Evolutionary conservation across 345 rosid genomes (phyloP), one percentile per base, ranked within the genome.

Genomic region (Tarenaya hassleriana): DNA sequence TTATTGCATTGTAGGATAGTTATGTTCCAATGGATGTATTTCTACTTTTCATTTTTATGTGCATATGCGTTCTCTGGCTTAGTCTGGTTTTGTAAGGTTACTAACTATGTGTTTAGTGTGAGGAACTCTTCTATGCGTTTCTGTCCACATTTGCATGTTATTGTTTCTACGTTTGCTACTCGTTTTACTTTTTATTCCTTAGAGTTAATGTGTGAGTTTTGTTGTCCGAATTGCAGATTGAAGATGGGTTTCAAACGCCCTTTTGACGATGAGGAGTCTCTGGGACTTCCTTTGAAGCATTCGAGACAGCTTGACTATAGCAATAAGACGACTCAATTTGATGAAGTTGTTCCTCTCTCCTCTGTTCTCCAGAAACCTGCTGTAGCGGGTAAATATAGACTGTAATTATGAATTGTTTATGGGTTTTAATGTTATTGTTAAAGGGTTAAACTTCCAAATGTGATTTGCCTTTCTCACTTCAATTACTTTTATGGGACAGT

Each of bases 191-290:
- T 34, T 27, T 51, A 11, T 9, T 49, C 7, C 27, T 27, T 16
- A 4, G 21, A 34, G 16, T 69, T 32, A 41, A 15, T 14, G 7
- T 34, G 44, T 13, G n/a, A 11, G 4, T 18, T 43, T 19, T 8
- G 8, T 41, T 8, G n/a, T 8, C 16, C n/a, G 7, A 35, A 8
- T 8, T 51, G 46, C 63, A 73, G 69, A 20, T 69, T 21, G 34
- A 34, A 55, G 44, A 75, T 76, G 85, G 75, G 74, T 61, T 73
- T 64, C 15, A 79, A 79, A 42, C 68, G 85, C 17, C 76, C 82
- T 56, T 79, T 67, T 32, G 60, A 63, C 42, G 76, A 72, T 54
- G 79, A 76, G 35, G 73, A 67, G 39, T 64, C 67, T 24, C 63
- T 61, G 27, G 82, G 69, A 60, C 66, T 69, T 13, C 64, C 77